Evolutionary conservation across 345 rosid species (phyloP), one percentile per base, ranked within the genome.

Genomic region (Microcos paniculata): DNA sequence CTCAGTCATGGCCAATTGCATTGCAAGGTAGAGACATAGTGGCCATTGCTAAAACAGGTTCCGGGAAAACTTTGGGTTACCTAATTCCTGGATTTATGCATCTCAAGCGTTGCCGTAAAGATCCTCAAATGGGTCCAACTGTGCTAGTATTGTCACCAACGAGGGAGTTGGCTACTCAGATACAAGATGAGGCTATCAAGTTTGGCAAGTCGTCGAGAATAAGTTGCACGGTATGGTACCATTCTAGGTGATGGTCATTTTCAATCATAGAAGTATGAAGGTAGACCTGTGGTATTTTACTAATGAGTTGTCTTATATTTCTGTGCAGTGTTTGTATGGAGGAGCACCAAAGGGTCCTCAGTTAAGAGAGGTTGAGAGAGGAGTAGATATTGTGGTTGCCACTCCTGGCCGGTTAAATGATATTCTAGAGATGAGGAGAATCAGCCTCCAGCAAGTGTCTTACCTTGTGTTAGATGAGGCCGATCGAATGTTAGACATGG

Each of bases 401-500:
- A 96, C 99, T 77, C 99, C 99, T 77, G 98, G 99, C 62, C 88
- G 99, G 19, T 83, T 96, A 86, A 96, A 96, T 82, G 99, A 96
- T 84, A 93, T 93, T 78, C 94, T 96, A 46, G 98, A 96, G 80
- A 96, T 93, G 99, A 90, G 87, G 88, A 93, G 90, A 80, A 81
- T 96, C 72, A 92, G 94, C 87, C 94, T 96, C 55, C 77, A 77
- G 70, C 99, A 96, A 78, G 87, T 96, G 65, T 92, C 97, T 42
- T 93, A 93, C 84, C 98, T 96, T 74, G 99, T 96, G 80, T 85
- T 93, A 15, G 98, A 96, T 77, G 99, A 96, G 86, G 99, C 99
- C 77, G 99, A 96, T 86, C 92, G 97, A 66, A 96, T 96, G 99
- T 82, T 93, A 80, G 99, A 96, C 84, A 96, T 96, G 99, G 99